Conservation (phyloP, 768 basidiomycete genomes). For the Trametes coccinea region DNA sequence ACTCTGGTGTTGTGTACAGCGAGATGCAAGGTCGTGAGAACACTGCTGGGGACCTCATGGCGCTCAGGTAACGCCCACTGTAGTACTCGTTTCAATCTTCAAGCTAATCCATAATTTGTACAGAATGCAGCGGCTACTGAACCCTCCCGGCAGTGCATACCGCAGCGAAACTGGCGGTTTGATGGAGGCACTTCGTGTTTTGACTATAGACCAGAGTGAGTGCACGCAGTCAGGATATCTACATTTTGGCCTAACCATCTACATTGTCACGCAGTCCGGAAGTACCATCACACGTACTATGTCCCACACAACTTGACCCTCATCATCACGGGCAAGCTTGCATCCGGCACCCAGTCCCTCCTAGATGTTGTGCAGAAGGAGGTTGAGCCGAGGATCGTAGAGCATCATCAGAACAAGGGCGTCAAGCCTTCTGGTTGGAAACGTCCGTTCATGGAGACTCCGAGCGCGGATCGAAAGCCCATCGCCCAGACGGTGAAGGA, state of each 20-base stretch:
- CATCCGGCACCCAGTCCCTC: constrained; percentile 71
- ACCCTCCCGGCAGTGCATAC: constrained; percentile 83
- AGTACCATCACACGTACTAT: constrained; percentile 89
- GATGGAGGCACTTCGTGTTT: constrained; percentile 84
- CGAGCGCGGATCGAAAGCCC: constrained; percentile 61
- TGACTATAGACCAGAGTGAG: constrained; percentile 88
- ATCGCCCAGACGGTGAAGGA: constrained; percentile 57
- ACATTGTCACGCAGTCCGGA: constrained; percentile 57
- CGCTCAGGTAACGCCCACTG: constrained; percentile 54
- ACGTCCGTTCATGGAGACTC: constrained; percentile 89
- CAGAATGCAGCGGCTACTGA: constrained; percentile 79
- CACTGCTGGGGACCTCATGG: constrained; percentile 88
- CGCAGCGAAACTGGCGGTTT: constrained; percentile 96
- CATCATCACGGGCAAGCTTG: constrained; percentile 85
- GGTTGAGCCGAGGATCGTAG: constrained; percentile 80
- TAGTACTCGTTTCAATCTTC: neutral
- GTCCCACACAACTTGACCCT: constrained; percentile 92
- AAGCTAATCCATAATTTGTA: neutral
- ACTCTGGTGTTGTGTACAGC: constrained; percentile 95
- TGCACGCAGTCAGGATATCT: neutral
- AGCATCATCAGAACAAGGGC: constrained; percentile 72
- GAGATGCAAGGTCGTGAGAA: constrained; percentile 98
- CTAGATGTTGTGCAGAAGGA: constrained; percentile 79
- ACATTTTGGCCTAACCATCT: neutral
- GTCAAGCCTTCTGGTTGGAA: constrained; percentile 81